phyloP scores from a whole-genome alignment of 768 basidiomycete species.

The Leccinellum rugosiceps region DNA sequence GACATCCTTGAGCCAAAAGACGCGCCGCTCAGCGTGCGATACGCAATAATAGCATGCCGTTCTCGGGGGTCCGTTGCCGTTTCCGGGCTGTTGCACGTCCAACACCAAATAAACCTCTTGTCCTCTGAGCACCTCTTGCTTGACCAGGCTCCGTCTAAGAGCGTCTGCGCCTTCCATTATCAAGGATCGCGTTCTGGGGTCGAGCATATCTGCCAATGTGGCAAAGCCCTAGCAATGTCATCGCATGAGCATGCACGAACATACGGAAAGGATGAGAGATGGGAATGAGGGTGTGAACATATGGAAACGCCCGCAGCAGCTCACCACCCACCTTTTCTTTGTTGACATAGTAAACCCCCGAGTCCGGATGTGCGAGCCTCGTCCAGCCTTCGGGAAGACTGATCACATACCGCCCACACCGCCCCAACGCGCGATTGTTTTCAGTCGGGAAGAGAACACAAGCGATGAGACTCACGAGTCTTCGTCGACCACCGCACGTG shows the following conservation, averaged over 20 bases:
- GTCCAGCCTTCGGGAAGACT: constrained; percentile 28
- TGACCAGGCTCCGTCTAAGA: constrained; percentile 4
- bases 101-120: constrained; percentile 19
- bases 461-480: constrained; percentile 9
- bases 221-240: constrained; percentile 5
- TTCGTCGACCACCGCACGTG: not conserved
- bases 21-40: constrained; percentile 25
- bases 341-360: constrained; percentile 31
- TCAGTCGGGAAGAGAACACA: not conserved
- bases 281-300: not conserved
- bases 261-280: not conserved
- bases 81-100: constrained; percentile 2
- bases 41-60: constrained; percentile 24
- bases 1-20: constrained; percentile 30
- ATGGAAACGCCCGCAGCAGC: not conserved
- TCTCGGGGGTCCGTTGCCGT: not conserved
- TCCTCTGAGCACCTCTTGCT: constrained; percentile 6
- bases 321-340: constrained; percentile 26
- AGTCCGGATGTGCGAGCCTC: constrained; percentile 31
- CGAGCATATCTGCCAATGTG: constrained; percentile 11
- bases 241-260: not conserved
- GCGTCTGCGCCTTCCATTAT: constrained; percentile 12
- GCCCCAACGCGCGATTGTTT: not conserved
- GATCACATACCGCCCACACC: not conserved
- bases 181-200: constrained; percentile 1